Evolutionary conservation across 192 early-diverging fungal species (phyloP), one percentile per base, ranked within the genome.

Genomic region (Coemansia sp.): DNA sequence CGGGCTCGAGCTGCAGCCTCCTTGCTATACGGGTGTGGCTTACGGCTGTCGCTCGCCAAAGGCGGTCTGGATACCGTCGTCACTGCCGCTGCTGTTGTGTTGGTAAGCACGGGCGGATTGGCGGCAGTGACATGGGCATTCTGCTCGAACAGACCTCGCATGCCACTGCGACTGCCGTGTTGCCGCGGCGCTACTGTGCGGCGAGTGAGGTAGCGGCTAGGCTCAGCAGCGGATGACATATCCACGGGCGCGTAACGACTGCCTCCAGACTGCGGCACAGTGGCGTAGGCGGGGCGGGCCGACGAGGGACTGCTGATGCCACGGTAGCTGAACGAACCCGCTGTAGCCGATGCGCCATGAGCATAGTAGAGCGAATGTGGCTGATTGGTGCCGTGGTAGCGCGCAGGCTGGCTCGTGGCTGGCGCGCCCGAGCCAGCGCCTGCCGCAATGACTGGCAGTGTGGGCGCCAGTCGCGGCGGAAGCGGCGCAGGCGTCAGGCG

Each of bases 341-440:
- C 47, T n/a, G 69, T 46, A 17, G 50, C 42, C 0, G 77, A 62
- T 42, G 74, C 38, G 43, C 79, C 80, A 14, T 77, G 80, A 32
- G 80, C 72, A 19, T 83, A 83, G 66, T 83, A 83, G 4, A 67
- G 61, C 64, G 80, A 77, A 35, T 83, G 76, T 61, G 80, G 62
- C 43, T 77, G 80, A 46, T 74, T 77, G 1, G 72, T 69, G 7
- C 80, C 80, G 26, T 83, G 80, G 72, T 83, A 83, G 16, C 80
- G 66, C 10, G 73, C 75, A 0, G 80, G 80, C 32, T 70, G 62
- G 10, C 53, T 32, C 46, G 42, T 37, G 16, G 61, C 46, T 46
- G 55, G 26, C 9, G 37, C 23, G 13, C 7, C 55, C 57, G 57
- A 39, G 11, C 26, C 21, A 8, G 35, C 6, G 19, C 37, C 28